A percentile compares a stretch with the other conserved stretches of the same genome.
phyloP scores from a whole-genome alignment of 2,329 filamentous ascomycete genomes.

The Zymoseptoria crescenta region DNA sequence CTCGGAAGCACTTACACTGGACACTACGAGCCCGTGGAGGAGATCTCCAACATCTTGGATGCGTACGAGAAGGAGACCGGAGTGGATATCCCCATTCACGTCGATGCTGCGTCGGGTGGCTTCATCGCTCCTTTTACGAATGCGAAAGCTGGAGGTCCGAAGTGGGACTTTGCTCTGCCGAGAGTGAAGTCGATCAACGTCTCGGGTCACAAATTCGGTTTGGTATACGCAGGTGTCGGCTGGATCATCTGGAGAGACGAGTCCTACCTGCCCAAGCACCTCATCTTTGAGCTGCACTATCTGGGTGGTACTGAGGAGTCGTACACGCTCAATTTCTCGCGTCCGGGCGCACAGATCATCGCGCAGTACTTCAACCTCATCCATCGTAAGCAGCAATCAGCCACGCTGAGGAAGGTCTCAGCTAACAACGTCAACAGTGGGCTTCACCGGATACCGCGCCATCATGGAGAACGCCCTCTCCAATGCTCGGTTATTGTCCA shows the following conservation, averaged over 20 bases:
- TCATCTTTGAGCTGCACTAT: constrained; percentile 65
- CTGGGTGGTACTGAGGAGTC: constrained; percentile 64
- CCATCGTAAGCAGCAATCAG: constrained; percentile 32
- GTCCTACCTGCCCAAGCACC: constrained; percentile 55
- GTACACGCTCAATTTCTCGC: constrained; percentile 65
- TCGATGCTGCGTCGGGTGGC: constrained; percentile 54
- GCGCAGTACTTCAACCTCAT: constrained; percentile 68
- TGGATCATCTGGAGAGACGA: constrained; percentile 66
- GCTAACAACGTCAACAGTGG: constrained; percentile 37
- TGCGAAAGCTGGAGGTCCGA: constrained; percentile 38
- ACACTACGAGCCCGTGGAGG: constrained; percentile 64
- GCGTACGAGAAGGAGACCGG: constrained; percentile 55
- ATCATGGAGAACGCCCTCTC: constrained; percentile 60
- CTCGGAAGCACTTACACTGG: constrained; percentile 66
- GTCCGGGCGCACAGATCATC: constrained; percentile 61
- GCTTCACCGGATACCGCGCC: constrained; percentile 55
- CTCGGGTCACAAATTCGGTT: constrained; percentile 47
- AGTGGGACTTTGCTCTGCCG: constrained; percentile 57
- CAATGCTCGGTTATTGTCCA: constrained; percentile 57
- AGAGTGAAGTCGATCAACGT: constrained; percentile 60
- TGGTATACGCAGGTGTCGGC: constrained; percentile 48
- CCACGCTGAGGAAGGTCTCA: neutral
- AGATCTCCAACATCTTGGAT: constrained; percentile 58
- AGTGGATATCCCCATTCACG: constrained; percentile 59
- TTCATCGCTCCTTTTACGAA: constrained; percentile 56